Base-by-base conservation (phyloP, 2,329 filamentous ascomycete species). In the Fusarium anguioides region DNA sequence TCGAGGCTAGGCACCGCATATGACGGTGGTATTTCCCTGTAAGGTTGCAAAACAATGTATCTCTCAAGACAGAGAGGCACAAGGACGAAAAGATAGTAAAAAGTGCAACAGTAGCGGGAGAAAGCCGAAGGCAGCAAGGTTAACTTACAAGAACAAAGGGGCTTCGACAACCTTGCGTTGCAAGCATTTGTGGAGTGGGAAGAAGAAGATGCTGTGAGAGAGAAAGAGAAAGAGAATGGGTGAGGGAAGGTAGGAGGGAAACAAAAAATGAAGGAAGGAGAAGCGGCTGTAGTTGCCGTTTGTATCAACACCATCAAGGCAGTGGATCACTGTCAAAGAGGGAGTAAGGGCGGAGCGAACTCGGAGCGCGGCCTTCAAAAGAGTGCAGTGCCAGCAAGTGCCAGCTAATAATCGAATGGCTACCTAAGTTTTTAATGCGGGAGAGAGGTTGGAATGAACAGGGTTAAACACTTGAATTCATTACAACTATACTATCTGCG, bases 281-380 rank as follows among this genome's bases (percentile, higher is more conserved):
- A 31, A 37, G 33, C 23, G 51, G 37, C 49, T 52, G 58, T 45
- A 40, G 47, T 42, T 45, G 47, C 56, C 50, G 36, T 63, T 47
- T 50, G 47, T 45, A 40, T 51, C 18, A 48, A 36, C 58, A 48
- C 39, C 60, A 36, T 31, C 23, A 12, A n/a, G 29, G 29, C 48
- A 39, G 49, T 68, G 64, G 61, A 52, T 61, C 60, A 68, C 54
- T 24, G 41, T 14, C 29, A 29, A 47, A 33, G 6, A 15, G 27
- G 12, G 10, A 47, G n/a, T 4, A 17, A 35, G 15, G 14, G 27
- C 5, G 11, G 24, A 29, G 23, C 17, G 29, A 20, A 17, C 31
- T 33, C 31, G 15, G 31, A 8, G 31, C 31, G 15, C 31, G 17
- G 15, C 8, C n/a, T 17, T 39, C 5, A 3, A 4, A 18, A 11